Percentiles rank a stretch among this genome's conserved stretches.
These are phyloP conservation scores for Talaromyces marneffei DNA, from an alignment of 2,329 filamentous ascomycete species.

Conservation along the genomic window DNA sequence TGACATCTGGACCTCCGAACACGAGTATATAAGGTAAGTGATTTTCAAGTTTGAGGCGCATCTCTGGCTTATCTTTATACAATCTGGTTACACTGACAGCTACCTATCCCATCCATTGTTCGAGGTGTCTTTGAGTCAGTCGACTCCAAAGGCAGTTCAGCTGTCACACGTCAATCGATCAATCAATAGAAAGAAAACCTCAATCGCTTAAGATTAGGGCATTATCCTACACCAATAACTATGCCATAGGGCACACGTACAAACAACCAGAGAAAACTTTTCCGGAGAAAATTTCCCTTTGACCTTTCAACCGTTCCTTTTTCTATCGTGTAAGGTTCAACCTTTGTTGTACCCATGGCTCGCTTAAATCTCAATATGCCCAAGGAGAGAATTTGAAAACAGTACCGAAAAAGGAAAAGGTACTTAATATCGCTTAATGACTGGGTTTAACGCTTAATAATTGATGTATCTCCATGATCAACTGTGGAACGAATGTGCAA, in stretches of 20 bases:
- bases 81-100: background rate
- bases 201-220: background rate
- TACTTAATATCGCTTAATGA: background rate
- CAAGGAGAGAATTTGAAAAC: background rate
- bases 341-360: constrained; percentile 1
- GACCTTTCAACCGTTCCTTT: background rate
- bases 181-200: background rate
- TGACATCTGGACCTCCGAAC: background rate
- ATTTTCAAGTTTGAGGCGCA: background rate
- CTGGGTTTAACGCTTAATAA: background rate
- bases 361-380: background rate
- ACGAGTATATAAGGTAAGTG: background rate
- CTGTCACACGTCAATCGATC: background rate
- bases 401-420: background rate
- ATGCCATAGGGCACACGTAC: background rate
- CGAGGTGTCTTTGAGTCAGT: background rate
- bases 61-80: constrained; percentile 2
- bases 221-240: background rate
- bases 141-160: background rate
- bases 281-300: background rate
- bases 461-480: background rate
- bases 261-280: background rate
- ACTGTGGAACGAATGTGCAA: background rate
- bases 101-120: constrained; percentile 1
- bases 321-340: background rate